A percentile compares a stretch with the other conserved stretches of the same genome.
phyloP scores from a whole-genome alignment of 768 basidiomycete genomes.

The Pulveroboletus sp. region DNA sequence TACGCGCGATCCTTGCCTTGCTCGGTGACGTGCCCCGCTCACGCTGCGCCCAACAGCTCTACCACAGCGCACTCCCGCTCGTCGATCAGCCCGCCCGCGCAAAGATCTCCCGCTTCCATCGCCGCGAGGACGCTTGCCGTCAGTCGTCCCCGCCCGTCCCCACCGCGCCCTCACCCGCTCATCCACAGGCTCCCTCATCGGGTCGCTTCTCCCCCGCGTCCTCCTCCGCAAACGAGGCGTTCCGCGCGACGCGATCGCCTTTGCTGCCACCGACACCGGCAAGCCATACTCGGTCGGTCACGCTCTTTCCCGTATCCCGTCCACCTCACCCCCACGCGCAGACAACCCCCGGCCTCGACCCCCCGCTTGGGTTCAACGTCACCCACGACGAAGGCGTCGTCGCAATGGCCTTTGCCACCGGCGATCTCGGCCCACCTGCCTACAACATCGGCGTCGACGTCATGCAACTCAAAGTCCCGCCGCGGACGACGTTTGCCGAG shows the following conservation, averaged over 20 bases:
- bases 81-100: constrained; percentile 56
- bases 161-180: not conserved
- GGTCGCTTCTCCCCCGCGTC: constrained; percentile 67
- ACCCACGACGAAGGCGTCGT: constrained; percentile 77
- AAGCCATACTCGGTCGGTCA: constrained; percentile 75
- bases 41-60: constrained; percentile 44
- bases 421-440: constrained; percentile 53
- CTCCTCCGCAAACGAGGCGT: constrained; percentile 61
- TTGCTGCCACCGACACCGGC: constrained; percentile 57
- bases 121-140: constrained; percentile 77
- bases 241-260: constrained; percentile 42
- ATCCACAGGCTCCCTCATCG: constrained; percentile 68
- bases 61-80: constrained; percentile 52
- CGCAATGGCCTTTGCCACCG: constrained; percentile 56
- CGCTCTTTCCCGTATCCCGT: not conserved
- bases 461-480: constrained; percentile 71
- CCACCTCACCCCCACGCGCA: constrained; percentile 22
- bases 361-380: constrained; percentile 75
- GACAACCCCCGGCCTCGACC: constrained; percentile 43
- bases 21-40: not conserved
- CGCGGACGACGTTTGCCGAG: constrained; percentile 50
- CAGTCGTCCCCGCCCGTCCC: constrained; percentile 20
- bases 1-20: constrained; percentile 24
- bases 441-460: constrained; percentile 71
- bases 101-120: constrained; percentile 64